These are phyloP conservation scores for Leccinum truebloodii DNA, from an alignment of 768 basidiomycete species.

Conservation along the genomic window DNA sequence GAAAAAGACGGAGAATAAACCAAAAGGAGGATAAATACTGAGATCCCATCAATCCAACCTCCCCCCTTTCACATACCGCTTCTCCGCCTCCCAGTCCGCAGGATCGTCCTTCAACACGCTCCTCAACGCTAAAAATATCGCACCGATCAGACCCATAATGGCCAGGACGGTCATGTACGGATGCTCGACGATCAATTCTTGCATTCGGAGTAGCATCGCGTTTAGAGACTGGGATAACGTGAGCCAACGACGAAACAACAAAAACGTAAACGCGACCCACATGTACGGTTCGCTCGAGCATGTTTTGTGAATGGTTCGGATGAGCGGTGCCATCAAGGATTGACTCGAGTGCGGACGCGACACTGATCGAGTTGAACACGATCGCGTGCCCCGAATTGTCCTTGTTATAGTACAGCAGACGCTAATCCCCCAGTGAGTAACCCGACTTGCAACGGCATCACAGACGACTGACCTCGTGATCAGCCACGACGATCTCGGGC, in stretches of 20 bases:
- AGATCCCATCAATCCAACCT: constrained; percentile 26
- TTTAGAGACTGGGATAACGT: constrained; percentile 19
- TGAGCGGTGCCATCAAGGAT: constrained; percentile 50
- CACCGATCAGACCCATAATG: constrained; percentile 13
- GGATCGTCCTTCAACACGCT: constrained; percentile 21
- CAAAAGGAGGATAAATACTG: neutral
- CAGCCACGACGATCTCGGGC: constrained; percentile 65
- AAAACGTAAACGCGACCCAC: constrained; percentile 38
- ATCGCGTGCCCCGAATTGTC: constrained; percentile 59
- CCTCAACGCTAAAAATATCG: constrained; percentile 14
- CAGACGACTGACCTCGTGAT: constrained; percentile 51
- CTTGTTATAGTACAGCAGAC: constrained; percentile 72
- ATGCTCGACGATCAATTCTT: constrained; percentile 16
- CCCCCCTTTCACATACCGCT: constrained; percentile 20
- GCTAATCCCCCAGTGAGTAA: constrained; percentile 30
- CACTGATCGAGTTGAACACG: constrained; percentile 50
- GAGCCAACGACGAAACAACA: neutral
- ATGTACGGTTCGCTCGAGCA: constrained; percentile 63
- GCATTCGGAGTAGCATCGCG: constrained; percentile 8
- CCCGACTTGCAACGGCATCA: neutral
- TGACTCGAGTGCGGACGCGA: constrained; percentile 73
- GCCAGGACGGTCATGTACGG: constrained; percentile 19
- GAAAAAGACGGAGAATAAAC: neutral
- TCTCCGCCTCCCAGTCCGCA: constrained; percentile 12
- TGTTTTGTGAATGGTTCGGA: constrained; percentile 68